These are phyloP conservation scores for Candida odintsovae DNA, from an alignment of 805 yeast genomes.

Conservation along the genomic window DNA sequence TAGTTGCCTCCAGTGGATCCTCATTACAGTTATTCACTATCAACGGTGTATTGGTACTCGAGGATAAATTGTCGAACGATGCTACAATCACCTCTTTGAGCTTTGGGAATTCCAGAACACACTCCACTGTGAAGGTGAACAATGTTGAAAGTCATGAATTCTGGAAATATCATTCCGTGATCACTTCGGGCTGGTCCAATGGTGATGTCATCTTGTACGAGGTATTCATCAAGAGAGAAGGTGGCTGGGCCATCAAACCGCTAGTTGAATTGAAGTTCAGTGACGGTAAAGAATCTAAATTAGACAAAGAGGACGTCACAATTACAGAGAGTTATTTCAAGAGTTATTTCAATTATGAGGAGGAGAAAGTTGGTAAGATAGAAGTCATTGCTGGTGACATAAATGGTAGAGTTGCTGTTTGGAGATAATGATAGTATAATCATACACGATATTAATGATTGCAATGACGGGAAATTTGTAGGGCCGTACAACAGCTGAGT, in stretches of 20 bases:
- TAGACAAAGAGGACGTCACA: constrained; percentile 20
- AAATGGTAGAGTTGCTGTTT: constrained; percentile 43
- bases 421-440: constrained; percentile 27
- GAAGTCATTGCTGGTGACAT: constrained; percentile 50
- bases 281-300: constrained; percentile 10
- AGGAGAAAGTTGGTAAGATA: constrained; percentile 31
- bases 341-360: constrained; percentile 28
- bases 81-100: constrained; percentile 20
- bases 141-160: constrained; percentile 29
- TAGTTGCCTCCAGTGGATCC: constrained; percentile 31
- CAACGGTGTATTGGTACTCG: constrained; percentile 43
- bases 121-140: constrained; percentile 19
- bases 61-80: constrained; percentile 14
- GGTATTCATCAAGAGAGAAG: constrained; percentile 18
- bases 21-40: constrained; percentile 38
- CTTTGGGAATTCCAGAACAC: constrained; percentile 25
- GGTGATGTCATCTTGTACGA: constrained; percentile 28
- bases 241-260: constrained; percentile 21
- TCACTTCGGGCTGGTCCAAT: constrained; percentile 32
- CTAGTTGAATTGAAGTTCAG: constrained; percentile 21
- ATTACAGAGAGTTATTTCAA: constrained; percentile 30
- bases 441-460: neutral
- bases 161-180: constrained; percentile 32
- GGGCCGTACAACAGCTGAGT: too few relatives aligned
- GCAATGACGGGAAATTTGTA: neutral